Conservation (phyloP, 1,139 yeast genomes). For the Insectozyma bohioensis region DNA sequence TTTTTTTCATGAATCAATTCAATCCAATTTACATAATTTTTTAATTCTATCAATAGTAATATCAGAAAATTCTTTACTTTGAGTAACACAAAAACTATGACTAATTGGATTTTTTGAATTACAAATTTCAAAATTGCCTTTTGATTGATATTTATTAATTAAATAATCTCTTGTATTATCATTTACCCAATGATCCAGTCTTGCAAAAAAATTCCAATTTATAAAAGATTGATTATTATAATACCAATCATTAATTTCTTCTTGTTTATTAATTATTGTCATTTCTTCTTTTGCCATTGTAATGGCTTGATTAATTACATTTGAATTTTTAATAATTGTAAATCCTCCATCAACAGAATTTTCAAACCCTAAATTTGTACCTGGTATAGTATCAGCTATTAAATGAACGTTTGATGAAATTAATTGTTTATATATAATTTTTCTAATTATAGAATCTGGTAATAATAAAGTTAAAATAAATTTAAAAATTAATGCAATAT, state of each 20-base stretch:
- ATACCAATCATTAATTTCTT: constrained; percentile 48
- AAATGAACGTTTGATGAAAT: constrained; percentile 1
- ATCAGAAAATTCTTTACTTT: constrained; percentile 50
- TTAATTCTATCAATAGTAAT: constrained; percentile 28
- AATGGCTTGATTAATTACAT: constrained; percentile 51
- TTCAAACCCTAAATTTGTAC: constrained; percentile 22
- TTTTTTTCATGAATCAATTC: no score
- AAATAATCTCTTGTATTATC: constrained; percentile 46
- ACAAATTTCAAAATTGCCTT: constrained; percentile 31
- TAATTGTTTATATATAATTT: constrained; percentile 8
- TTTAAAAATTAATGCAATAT: constrained; percentile 21
- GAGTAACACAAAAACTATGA: constrained; percentile 60
- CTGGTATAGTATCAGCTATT: constrained; percentile 12
- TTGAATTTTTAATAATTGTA: constrained; percentile 37
- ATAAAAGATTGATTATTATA: constrained; percentile 30
- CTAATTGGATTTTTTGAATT: constrained; percentile 34
- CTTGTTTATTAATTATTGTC: constrained; percentile 41
- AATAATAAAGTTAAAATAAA: constrained; percentile 21
- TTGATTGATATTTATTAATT: constrained; percentile 30
- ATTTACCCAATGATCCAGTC: constrained; percentile 61
- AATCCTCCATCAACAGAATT: constrained; percentile 45
- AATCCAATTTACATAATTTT: constrained; percentile 4
- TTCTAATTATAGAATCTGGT: constrained; percentile 15
- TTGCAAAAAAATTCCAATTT: constrained; percentile 59
- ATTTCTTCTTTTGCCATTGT: constrained; percentile 60